These are phyloP conservation scores for Cubamyces sp. DNA, from an alignment of 768 basidiomycete species.

Conservation along the genomic window DNA sequence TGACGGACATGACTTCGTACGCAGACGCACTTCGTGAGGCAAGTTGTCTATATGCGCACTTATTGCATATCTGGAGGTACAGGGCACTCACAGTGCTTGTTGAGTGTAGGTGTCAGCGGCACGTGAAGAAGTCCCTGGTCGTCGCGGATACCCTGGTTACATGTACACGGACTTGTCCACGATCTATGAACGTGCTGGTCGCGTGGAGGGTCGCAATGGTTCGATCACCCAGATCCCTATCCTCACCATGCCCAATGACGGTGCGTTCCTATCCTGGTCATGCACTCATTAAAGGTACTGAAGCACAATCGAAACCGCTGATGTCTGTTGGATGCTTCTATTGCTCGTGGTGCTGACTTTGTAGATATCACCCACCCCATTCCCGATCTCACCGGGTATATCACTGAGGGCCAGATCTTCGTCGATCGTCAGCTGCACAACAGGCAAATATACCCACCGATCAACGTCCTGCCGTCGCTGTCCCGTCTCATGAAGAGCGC, in stretches of 20 bases:
- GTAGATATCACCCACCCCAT: conserved; percentile 99
- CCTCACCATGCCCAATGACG: conserved; percentile 99
- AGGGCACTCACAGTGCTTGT: conserved; percentile 7
- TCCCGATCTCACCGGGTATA: conserved; percentile 98
- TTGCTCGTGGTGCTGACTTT: conserved; percentile 10
- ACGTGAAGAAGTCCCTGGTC: conserved; percentile 98
- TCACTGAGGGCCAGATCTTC: conserved; percentile 99
- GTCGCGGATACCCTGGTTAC: conserved; percentile 97
- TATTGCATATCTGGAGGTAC: conserved; percentile 1
- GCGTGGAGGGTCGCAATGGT: conserved; percentile 96
- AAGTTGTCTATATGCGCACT: conserved; percentile 36
- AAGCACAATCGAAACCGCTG: not conserved
- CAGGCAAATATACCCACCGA: conserved; percentile 97
- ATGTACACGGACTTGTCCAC: conserved; percentile 99
- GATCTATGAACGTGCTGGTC: conserved; percentile 99
- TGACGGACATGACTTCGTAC: conserved; percentile 99
- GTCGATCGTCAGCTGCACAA: conserved; percentile 98
- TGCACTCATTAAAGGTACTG: not conserved
- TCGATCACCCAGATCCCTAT: conserved; percentile 99
- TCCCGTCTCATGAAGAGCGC: conserved; percentile 99
- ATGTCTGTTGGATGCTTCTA: not conserved
- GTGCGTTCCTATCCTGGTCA: conserved; percentile 46
- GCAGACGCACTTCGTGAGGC: conserved; percentile 96
- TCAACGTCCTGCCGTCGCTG: conserved; percentile 97
- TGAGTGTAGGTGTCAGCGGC: conserved; percentile 86